A percentile compares a stretch with the other conserved stretches of the same genome.
Conservation (phyloP, 164 flowering plant genomes). For the Tetracentron sinense region DNA sequence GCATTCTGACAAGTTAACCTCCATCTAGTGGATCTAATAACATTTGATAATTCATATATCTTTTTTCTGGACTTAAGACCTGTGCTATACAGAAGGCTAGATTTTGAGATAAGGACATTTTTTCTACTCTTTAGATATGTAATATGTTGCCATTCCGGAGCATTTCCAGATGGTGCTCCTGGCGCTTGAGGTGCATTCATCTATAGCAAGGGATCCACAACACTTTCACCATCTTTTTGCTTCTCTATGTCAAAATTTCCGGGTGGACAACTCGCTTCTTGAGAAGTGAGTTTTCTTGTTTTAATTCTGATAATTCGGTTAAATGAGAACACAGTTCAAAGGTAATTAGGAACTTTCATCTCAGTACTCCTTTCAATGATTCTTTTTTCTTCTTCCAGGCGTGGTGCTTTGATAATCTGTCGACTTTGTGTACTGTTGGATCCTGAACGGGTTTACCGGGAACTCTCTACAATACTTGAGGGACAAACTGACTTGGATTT, state of each 20-base stretch:
- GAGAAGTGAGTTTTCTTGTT: slow-evolving; percentile 67
- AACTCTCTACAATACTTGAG: slow-evolving; percentile 75
- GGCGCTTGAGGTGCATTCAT: slow-evolving; percentile 93
- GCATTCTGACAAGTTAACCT: too few species aligned
- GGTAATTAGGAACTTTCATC: background rate
- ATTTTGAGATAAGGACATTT: too few species aligned
- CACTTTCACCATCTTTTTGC: slow-evolving; percentile 78
- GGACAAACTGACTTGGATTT: slow-evolving; percentile 84
- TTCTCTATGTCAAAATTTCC: slow-evolving; percentile 68
- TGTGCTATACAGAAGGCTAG: too few species aligned
- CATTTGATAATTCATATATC: too few species aligned
- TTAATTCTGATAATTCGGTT: background rate
- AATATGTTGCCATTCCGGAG: background rate
- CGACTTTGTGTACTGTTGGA: slow-evolving; percentile 86
- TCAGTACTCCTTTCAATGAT: background rate
- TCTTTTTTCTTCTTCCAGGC: slow-evolving; percentile 38
- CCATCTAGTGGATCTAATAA: too few species aligned
- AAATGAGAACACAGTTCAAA: background rate
- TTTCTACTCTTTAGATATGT: too few species aligned
- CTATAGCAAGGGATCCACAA: slow-evolving; percentile 75
- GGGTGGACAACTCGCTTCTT: slow-evolving; percentile 63
- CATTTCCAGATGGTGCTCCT: slow-evolving; percentile 76
- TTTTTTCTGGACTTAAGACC: too few species aligned
- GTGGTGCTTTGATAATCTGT: slow-evolving; percentile 91
- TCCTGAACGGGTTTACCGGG: slow-evolving; percentile 84